A percentile compares a stretch with the other conserved stretches of the same genome.
Evolutionary conservation across 2,329 filamentous ascomycete species (phyloP).

Genomic region (Coniella lustricola): DNA sequence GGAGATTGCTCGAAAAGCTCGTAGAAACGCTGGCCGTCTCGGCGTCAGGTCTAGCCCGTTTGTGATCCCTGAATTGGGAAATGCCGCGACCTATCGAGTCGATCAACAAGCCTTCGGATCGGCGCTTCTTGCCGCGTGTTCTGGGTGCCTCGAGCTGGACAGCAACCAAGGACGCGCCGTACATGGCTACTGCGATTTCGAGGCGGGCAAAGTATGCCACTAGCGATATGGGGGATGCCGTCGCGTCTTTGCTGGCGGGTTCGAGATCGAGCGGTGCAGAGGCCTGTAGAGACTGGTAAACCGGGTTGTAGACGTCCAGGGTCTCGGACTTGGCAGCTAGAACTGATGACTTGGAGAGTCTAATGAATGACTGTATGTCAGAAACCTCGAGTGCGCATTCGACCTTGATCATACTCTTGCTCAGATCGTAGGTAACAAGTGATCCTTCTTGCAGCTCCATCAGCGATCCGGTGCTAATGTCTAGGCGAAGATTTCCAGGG

Average conservation of each 20-base stretch:
- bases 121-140: slow-evolving; percentile 46
- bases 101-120: slow-evolving; percentile 57
- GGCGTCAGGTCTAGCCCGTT: slow-evolving; percentile 20
- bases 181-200: slow-evolving; percentile 58
- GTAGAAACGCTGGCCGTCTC: slow-evolving; percentile 29
- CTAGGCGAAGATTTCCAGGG: slow-evolving; percentile 40
- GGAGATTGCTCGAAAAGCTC: slow-evolving; percentile 33
- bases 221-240: slow-evolving; percentile 34
- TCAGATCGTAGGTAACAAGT: slow-evolving; percentile 58
- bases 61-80: slow-evolving; percentile 30
- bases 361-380: slow-evolving; percentile 54
- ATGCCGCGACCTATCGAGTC: slow-evolving; percentile 67
- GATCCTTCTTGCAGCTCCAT: slow-evolving; percentile 49
- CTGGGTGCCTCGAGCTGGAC: slow-evolving; percentile 61
- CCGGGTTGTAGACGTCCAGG: slow-evolving; percentile 61
- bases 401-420: slow-evolving; percentile 53
- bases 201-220: slow-evolving; percentile 58
- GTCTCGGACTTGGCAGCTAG: slow-evolving; percentile 51
- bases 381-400: slow-evolving; percentile 46
- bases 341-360: slow-evolving; percentile 59
- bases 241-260: slow-evolving; percentile 20
- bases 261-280: slow-evolving; percentile 38
- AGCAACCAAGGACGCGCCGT: slow-evolving; percentile 57
- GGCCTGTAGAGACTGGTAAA: slow-evolving; percentile 56
- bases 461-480: slow-evolving; percentile 56